phyloP scores from a whole-genome alignment of 2,329 filamentous ascomycete genomes.

The Coniella lustricola region DNA sequence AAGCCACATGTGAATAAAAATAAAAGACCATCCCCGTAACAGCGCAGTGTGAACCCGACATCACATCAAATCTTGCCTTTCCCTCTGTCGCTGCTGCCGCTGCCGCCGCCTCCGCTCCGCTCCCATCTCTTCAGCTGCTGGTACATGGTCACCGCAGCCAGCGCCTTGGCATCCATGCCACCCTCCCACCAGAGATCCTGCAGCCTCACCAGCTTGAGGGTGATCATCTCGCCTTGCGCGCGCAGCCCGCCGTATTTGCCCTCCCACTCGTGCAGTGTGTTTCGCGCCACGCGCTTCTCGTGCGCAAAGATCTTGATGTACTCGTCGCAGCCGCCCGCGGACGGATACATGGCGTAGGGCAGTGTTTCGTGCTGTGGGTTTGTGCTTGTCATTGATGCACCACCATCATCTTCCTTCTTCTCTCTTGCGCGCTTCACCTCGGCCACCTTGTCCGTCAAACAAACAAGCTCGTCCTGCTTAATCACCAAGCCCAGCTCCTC shows the following conservation, averaged over 20 bases:
- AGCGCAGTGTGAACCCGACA: no score
- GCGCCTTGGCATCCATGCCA: constrained; percentile 51
- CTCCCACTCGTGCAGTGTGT: constrained; percentile 45
- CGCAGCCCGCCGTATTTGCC: constrained; percentile 52
- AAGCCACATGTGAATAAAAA: no score
- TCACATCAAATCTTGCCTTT: no score
- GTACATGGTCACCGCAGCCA: constrained; percentile 47
- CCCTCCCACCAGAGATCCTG: constrained; percentile 51
- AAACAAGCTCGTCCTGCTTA: constrained; percentile 37
- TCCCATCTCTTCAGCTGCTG: constrained; percentile 35
- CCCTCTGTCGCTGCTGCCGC: background rate
- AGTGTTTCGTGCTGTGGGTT: constrained; percentile 28
- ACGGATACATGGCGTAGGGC: constrained; percentile 47
- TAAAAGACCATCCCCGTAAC: no score
- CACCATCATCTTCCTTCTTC: no score
- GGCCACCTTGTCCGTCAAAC: constrained; percentile 34
- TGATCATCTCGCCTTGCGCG: constrained; percentile 54
- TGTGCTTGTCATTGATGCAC: constrained; percentile 15
- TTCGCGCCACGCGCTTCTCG: constrained; percentile 44
- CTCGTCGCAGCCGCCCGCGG: constrained; percentile 54
- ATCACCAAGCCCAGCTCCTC: constrained; percentile 54
- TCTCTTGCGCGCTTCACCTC: constrained; percentile 32
- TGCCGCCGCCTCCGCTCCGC: no score
- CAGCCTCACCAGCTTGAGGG: constrained; percentile 50
- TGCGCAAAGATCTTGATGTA: constrained; percentile 51